Base-by-base conservation (phyloP, 106 monocot species). In the Acorus calamus region DNA sequence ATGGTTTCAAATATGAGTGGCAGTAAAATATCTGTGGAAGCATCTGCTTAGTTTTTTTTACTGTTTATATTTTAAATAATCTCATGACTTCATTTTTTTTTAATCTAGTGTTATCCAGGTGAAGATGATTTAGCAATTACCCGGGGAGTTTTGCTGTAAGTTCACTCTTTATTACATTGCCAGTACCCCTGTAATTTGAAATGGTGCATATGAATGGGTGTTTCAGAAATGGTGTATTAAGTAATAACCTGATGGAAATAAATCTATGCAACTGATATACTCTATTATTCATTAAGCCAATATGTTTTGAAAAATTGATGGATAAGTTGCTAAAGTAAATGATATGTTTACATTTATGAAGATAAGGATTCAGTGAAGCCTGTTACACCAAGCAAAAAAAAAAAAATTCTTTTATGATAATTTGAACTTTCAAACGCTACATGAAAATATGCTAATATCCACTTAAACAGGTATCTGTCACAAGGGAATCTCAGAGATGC, bases 61-160 rank as follows among this genome's bases (percentile, higher is more conserved):
- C 58, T 43, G 2, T 56, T 71, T 11, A 49, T 52, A 56, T 60
- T 47, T 28, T 41, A 10, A 10, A 42, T 9, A 59, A 59, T 55
- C 42, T 66, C 14, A 54, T 43, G 11, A 11, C 6, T 8, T 54
- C 11, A 11, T 68, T 48, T 8, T 68, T n/a, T 49, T 46, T 55
- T 13, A 28, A 57, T 66, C 52, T 56, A 96, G 94, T 96, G 94
- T 60, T 96, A 96, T 66, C 90, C 94, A 68, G 94, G 84, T 14
- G 94, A 96, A 73, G 94, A 91, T 76, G 94, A 96, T 78, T 69
- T 82, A 56, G 87, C 90, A 74, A 91, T 90, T 76, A 82, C 90
- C 68, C 90, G 94, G 59, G 87, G 81, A 50, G 80, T 89, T 62
- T 67, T 96, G 48, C 57, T 96, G 94, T 96, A 87, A 82, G 94